Evolutionary conservation across 805 yeast species (phyloP), one percentile per base, ranked within the genome.

Genomic region (Metschnikowia koreensis): DNA sequence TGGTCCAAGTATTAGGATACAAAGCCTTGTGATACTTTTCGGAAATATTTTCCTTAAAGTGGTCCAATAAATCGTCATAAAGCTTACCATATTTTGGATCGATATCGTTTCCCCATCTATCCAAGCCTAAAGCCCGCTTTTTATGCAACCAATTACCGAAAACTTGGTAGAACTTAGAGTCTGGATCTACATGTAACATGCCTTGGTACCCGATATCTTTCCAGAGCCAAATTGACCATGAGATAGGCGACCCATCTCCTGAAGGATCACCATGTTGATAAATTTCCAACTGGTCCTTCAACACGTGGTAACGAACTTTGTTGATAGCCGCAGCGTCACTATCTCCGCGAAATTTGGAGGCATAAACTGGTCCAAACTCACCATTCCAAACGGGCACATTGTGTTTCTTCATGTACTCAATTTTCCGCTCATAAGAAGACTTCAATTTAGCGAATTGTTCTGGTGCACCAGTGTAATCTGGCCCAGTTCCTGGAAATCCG

Each of bases 141-240:
- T 75, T 75, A 47, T 60, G 57, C 46, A 78, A 61, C 66, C 70
- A 78, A 7, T 69, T 66, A 10, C 77, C 77, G 38, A 79, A 70
- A 7, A 77, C 60, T 53, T 72, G 47, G 59, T 60, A 75, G 69
- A 77, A 76, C 54, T 70, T 68, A 37, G 81, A 73, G 16, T 68
- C 57, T 36, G 81, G 80, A 10, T 72, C 63, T 33, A 77, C 81
- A 53, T 69, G 76, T 13, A 79, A 70, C 56, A 79, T 60, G 1
- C 81, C 82, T 65, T 79, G 82, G 60, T 66, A 77, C 1, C 82
- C 81, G 59, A 79, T 73, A 60, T 79, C 82, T 60, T 79, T 79
- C 63, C 79, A 79, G 8, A 77, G 64, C 82, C 82, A 79, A 51
- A 79, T 77, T 7, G 81, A 75, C 81, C 81, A 79, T 29, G 73